phyloP scores from a whole-genome alignment of 805 yeast species.

The Zygosaccharomyces siamensis region DNA sequence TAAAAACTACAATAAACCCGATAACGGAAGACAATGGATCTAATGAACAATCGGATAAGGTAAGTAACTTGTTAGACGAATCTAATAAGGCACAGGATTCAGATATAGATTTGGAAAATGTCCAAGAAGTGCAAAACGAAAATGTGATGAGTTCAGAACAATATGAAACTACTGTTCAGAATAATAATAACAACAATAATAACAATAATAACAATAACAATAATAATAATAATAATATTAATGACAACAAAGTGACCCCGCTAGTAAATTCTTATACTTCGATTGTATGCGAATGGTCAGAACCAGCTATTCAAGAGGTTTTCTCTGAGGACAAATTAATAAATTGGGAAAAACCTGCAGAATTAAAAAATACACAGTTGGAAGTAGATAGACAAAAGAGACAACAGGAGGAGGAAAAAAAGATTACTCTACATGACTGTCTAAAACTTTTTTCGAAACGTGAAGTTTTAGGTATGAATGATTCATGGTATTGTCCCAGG shows the following conservation, averaged over 20 bases:
- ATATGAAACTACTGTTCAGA: neutral
- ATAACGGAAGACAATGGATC: neutral
- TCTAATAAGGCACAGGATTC: neutral
- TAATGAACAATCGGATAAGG: neutral
- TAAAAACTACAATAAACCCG: neutral
- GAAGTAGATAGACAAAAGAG: conserved; percentile 40
- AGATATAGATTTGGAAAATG: neutral
- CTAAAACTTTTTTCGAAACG: conserved; percentile 67
- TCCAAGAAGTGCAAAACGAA: conserved; percentile 1
- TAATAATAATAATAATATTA: neutral
- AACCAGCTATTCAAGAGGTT: conserved; percentile 43
- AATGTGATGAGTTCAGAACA: neutral
- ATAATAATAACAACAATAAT: neutral
- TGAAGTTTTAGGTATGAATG: conserved; percentile 82
- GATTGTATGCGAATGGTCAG: conserved; percentile 65
- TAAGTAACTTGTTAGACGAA: neutral
- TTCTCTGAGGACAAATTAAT: conserved; percentile 50
- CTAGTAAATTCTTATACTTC: conserved; percentile 37
- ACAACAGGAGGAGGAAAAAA: conserved; percentile 33
- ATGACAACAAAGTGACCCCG: neutral
- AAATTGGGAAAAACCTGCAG: conserved; percentile 52
- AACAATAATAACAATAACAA: neutral
- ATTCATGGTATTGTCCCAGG: conserved; percentile 88
- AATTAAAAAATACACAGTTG: conserved; percentile 50
- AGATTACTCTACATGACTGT: conserved; percentile 67